These are phyloP conservation scores for Erodium trifolium DNA, from an alignment of 441 rosid genomes.

Conservation along the genomic window DNA sequence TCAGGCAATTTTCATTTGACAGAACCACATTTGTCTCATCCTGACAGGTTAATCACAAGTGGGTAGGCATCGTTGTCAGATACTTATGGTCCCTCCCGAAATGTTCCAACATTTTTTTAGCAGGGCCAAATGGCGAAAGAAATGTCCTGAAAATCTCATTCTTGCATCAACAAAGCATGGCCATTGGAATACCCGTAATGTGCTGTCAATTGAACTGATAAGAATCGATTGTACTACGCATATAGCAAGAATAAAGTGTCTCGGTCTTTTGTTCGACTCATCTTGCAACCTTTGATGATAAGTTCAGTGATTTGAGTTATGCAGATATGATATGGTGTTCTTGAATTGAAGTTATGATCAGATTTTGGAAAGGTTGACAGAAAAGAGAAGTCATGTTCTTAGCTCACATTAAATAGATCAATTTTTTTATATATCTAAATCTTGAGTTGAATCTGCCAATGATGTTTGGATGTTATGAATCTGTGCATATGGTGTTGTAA, in stretches of 20 bases:
- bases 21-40: neutral
- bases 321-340: neutral
- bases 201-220: neutral
- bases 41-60: slow-evolving; percentile 16
- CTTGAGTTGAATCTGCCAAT: no score
- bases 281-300: neutral
- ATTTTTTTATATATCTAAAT: no score
- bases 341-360: neutral
- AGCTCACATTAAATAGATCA: no score
- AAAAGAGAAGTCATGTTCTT: no score
- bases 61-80: slow-evolving; percentile 5
- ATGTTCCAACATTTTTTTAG: neutral
- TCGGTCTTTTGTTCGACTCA: neutral
- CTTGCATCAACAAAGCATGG: slow-evolving; percentile 4
- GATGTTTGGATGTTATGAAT: no score
- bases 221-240: neutral
- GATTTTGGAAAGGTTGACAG: neutral
- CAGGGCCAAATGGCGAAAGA: slow-evolving; percentile 14
- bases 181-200: neutral
- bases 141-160: neutral
- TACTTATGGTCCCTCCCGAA: slow-evolving; percentile 16
- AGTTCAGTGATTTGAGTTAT: neutral
- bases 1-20: slow-evolving; percentile 2
- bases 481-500: no score
- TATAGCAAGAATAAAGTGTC: neutral